A percentile compares a stretch with the other conserved stretches of the same genome.
Conservation (phyloP, 306 rosid species). For the Aeschynomene evenia region DNA sequence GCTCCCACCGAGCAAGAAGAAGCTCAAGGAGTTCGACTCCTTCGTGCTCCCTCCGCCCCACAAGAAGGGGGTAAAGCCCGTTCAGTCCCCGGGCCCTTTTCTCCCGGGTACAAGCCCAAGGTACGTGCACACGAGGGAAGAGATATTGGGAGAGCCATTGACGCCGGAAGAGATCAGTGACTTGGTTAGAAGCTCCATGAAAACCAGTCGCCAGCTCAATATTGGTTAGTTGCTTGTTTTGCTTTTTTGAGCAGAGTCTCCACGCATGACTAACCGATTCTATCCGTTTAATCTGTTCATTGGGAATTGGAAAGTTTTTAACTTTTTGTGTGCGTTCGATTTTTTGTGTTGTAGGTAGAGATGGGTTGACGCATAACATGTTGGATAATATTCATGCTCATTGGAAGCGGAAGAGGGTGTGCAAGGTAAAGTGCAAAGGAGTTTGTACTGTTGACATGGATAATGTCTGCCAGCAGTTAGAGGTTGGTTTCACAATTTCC, state of each 20-base stretch:
- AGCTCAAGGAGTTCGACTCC: slow-evolving; percentile 73
- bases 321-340: neutral
- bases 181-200: slow-evolving; percentile 49
- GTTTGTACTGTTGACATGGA: slow-evolving; percentile 91
- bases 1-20: slow-evolving; percentile 76
- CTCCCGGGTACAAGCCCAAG: slow-evolving; percentile 67
- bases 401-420: slow-evolving; percentile 92
- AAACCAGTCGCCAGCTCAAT: slow-evolving; percentile 58
- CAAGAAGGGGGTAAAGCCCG: slow-evolving; percentile 83
- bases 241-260: too few relatives aligned
- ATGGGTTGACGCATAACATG: slow-evolving; percentile 97
- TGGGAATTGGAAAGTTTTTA: neutral
- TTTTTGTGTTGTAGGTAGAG: slow-evolving; percentile 66
- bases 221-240: slow-evolving; percentile 45
- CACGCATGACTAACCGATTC: too few relatives aligned
- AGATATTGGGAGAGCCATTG: slow-evolving; percentile 74
- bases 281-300: too few relatives aligned
- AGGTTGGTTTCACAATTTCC: slow-evolving; percentile 40
- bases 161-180: slow-evolving; percentile 56
- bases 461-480: slow-evolving; percentile 71
- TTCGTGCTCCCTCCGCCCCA: slow-evolving; percentile 77
- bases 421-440: slow-evolving; percentile 90
- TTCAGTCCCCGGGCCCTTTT: slow-evolving; percentile 83
- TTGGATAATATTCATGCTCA: slow-evolving; percentile 97
- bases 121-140: slow-evolving; percentile 69